Conservation (phyloP, 306 rosid species). For the Rubus parviflorus region DNA sequence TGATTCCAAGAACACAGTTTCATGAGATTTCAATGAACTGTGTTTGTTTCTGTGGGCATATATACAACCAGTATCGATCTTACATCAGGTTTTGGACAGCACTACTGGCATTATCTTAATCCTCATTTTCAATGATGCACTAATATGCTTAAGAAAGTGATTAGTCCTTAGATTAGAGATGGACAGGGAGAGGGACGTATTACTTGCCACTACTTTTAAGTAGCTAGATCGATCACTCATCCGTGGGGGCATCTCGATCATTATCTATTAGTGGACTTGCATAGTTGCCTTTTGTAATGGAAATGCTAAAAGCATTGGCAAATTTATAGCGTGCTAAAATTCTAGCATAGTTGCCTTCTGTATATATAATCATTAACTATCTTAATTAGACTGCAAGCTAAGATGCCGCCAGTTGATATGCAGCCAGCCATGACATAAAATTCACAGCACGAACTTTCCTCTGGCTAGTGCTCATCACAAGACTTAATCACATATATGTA, state of each 20-base stretch:
- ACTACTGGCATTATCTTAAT: neutral
- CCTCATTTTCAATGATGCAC: neutral
- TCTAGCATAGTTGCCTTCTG: neutral
- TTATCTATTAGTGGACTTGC: neutral
- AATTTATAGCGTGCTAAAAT: neutral
- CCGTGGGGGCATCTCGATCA: neutral
- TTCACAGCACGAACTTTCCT: neutral
- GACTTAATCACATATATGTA: no score
- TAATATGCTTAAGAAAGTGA: neutral
- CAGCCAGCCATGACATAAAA: constrained; percentile 13
- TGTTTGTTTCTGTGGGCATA: neutral
- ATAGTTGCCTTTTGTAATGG: neutral
- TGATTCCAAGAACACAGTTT: neutral
- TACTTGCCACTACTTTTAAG: no score
- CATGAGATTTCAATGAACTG: no score
- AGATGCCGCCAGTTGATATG: constrained; percentile 24
- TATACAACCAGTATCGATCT: neutral
- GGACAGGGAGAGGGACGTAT: neutral
- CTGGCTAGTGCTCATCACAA: neutral
- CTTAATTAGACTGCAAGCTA: neutral
- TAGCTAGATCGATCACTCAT: neutral
- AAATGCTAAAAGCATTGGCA: neutral
- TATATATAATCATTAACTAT: neutral
- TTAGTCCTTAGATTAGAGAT: neutral
- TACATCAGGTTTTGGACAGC: neutral